Base-by-base conservation (phyloP, 345 rosid species). In the Hibiscus tridactylites region DNA sequence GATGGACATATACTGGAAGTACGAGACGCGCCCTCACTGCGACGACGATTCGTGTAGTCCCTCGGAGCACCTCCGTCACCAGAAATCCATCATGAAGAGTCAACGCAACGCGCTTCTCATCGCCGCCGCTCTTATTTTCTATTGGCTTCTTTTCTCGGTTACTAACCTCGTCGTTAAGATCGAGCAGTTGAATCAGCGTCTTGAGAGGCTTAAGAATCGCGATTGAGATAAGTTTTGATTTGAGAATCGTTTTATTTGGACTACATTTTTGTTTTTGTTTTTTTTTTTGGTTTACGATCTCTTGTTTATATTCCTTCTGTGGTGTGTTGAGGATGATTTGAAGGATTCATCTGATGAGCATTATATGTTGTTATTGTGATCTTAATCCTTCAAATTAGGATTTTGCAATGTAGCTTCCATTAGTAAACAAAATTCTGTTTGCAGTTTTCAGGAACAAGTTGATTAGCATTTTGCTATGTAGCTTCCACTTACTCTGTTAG, bases 1-100 rank as follows among this genome's bases (percentile, higher is more conserved):
- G 0, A 87, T 90, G 96, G 96, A 92, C 61, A 92, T 90, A 66
- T 92, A 90, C 82, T 92, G 97, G 97, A 90, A 92, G 75, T 88
- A 90, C 87, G 97, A 92, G 82, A 90, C 90, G 2, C 81, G 83
- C 39, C 96, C 96, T 21, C 78, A 73, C 33, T 92, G 96, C 75
- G 92, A 88, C 13, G 90, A 81, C n/a, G 88, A 85, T 21, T 82
- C 96, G 1, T 92, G 97, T 76, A 81, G 88, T 1, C 97, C 96
- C 2, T 70, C 88, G 16, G 96, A 92, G 82, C 88, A 87, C 64
- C 86, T 90, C 73, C 96, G 97, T 61, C 96, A 92, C 81, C 92
- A 90, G 91, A 92, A 90, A 77, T 90, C 94, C 4, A 83, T 90
- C 80, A 87, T 92, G 90, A 92, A 92, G 86, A 88, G 94, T 61